Evolutionary conservation across 495 filamentous ascomycete genomes (phyloP), one percentile per base, ranked within the genome.

Genomic region (Haplographium delicatum): DNA sequence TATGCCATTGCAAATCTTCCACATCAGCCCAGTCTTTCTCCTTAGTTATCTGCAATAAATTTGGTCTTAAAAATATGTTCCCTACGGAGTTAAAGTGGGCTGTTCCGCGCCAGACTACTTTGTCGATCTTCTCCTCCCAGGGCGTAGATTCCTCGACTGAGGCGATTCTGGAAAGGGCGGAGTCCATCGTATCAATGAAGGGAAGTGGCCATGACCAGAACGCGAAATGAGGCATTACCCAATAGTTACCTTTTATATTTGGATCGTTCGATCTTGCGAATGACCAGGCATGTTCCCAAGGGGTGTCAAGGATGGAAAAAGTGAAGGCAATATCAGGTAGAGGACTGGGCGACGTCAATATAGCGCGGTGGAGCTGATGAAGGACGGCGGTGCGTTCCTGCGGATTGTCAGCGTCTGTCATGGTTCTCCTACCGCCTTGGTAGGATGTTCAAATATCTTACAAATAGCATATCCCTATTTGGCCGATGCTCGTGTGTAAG

Each of bases 201-300:
- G 78, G 70, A 35, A 84, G 73, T 0, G 81, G 73, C 83, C 84
- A 89, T 1, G 80, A 70, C 83, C 83, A 91, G 70, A 83, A 87
- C 52, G 80, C 77, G 62, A 90, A 91, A 67, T 91, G 85, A 0
- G 88, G 87, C 68, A 91, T 85, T 3, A 87, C 59, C 80, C 87
- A 91, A 43, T 72, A 65, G 10, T 67, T 68, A 5, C 47, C 41
- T 3, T 68, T 62, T 2, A 61, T 38, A 48, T 70, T 60, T 0
- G 70, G 64, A 60, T 71, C 65, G 1, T 68, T 66, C 11, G 62
- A 57, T 7, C 69, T 67, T 28, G 59, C 51, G 61, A 70, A 74
- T 25, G 64, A 59, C 49, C 54, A 65, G 35, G 64, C 53, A 7
- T 66, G 66, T 22, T 61, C 59, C 52, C 64, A 68, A 33, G 69